Evolutionary conservation across 1,284 basidiomycete genomes (phyloP).

Genomic region (Inonotus hispidus): DNA sequence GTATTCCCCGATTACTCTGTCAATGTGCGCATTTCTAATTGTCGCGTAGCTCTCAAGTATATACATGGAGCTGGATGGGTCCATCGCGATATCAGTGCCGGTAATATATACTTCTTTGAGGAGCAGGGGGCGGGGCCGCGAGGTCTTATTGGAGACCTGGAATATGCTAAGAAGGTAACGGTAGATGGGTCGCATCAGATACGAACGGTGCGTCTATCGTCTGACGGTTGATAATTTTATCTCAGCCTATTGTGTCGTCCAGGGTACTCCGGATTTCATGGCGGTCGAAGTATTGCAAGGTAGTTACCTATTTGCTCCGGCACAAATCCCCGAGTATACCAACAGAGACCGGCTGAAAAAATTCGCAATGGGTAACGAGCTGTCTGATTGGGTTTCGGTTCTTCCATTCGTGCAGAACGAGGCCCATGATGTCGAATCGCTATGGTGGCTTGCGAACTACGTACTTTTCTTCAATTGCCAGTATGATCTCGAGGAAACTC

Average conservation of each 20-base stretch:
- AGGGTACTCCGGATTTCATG: conserved; percentile 3
- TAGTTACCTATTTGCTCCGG: not conserved
- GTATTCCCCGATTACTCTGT: not conserved
- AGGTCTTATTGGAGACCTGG: not conserved
- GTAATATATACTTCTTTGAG: not conserved
- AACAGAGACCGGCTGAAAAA: no score
- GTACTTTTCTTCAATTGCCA: not conserved
- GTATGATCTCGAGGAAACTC: no score
- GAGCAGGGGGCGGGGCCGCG: not conserved
- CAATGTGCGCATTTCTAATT: not conserved
- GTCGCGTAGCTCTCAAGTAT: not conserved
- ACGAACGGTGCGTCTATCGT: not conserved
- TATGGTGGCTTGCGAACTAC: not conserved
- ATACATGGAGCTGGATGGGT: not conserved
- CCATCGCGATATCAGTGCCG: not conserved
- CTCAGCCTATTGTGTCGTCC: not conserved
- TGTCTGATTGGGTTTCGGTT: no score
- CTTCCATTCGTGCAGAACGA: not conserved
- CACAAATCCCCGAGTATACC: no score
- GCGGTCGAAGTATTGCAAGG: not conserved
- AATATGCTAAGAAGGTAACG: not conserved
- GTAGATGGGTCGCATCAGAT: not conserved
- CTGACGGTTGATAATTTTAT: not conserved
- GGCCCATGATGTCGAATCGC: conserved; percentile 4
- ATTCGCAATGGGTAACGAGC: no score